Evolutionary conservation across 139 green algal genomes (phyloP).

Genomic region (Volvox africanus): DNA sequence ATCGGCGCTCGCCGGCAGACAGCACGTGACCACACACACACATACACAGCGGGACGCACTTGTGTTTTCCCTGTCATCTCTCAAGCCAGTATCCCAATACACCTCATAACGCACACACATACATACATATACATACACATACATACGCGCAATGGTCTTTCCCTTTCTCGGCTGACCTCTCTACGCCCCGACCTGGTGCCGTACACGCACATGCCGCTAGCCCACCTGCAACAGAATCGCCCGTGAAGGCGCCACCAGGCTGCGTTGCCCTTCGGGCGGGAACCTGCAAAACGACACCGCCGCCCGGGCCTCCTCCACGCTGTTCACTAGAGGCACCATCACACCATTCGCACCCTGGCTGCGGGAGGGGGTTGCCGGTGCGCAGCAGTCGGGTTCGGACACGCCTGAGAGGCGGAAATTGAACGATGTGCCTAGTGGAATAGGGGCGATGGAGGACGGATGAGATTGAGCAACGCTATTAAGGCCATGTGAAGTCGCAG

Average conservation of each 20-base stretch:
- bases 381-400: too few relatives aligned
- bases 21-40: too few relatives aligned
- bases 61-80: too few relatives aligned
- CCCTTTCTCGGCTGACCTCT: neutral
- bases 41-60: neutral
- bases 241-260: slow-evolving; percentile 23
- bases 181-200: neutral
- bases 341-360: slow-evolving; percentile 18
- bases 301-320: slow-evolving; percentile 1
- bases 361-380: neutral
- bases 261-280: slow-evolving; percentile 19
- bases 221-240: slow-evolving; percentile 29
- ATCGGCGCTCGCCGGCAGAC: neutral
- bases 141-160: neutral
- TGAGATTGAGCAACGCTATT: too few relatives aligned
- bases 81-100: too few relatives aligned
- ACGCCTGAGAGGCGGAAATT: too few relatives aligned
- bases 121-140: neutral
- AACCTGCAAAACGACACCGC: slow-evolving; percentile 36
- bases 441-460: neutral
- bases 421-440: too few relatives aligned
- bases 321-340: slow-evolving; percentile 41
- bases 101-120: neutral
- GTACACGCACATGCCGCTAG: neutral
- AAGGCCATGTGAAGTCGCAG: too few relatives aligned